Conservation (phyloP, 23 red algal genomes). For the Cyanidium caldarium region DNA sequence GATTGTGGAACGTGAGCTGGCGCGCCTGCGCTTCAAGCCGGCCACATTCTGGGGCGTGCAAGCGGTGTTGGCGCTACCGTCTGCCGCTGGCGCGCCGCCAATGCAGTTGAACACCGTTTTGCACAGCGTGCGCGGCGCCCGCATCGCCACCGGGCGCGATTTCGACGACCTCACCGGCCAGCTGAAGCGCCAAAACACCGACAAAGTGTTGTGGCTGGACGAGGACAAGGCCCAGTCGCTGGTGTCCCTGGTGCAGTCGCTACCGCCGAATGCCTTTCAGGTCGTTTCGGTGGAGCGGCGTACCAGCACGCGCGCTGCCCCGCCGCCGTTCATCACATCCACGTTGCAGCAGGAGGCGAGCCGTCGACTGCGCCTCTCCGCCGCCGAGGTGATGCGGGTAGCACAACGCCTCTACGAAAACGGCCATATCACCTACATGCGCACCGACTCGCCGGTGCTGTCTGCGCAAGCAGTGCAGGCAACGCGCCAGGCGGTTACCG, state of each 20-base stretch:
- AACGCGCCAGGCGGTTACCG: constrained; percentile 18
- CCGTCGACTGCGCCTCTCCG: constrained; percentile 41
- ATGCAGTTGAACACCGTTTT: too few relatives aligned
- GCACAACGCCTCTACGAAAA: constrained; percentile 83
- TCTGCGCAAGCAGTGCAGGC: constrained; percentile 52
- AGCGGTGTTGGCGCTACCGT: too few relatives aligned
- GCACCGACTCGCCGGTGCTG: constrained; percentile 72
- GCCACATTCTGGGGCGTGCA: constrained; percentile 30
- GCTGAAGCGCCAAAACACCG: constrained; percentile 15
- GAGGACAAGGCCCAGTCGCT: constrained; percentile 11
- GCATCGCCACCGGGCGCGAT: constrained; percentile 61
- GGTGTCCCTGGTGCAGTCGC: background rate
- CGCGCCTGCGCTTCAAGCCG: constrained; percentile 35
- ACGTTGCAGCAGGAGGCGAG: constrained; percentile 86
- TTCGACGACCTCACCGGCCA: constrained; percentile 61
- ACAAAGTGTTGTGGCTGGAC: constrained; percentile 10
- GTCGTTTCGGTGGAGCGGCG: constrained; percentile 14
- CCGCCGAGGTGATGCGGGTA: constrained; percentile 53
- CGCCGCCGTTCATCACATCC: constrained; percentile 77
- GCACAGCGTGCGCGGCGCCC: constrained; percentile 9
- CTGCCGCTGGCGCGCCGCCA: too few relatives aligned
- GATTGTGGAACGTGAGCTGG: constrained; percentile 66
- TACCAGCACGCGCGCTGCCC: constrained; percentile 13
- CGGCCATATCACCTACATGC: constrained; percentile 95
- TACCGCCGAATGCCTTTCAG: background rate